Percentiles rank a stretch among this genome's conserved stretches.
phyloP scores from a whole-genome alignment of 805 yeast genomes.

The Kurtzmaniella cleridarum region DNA sequence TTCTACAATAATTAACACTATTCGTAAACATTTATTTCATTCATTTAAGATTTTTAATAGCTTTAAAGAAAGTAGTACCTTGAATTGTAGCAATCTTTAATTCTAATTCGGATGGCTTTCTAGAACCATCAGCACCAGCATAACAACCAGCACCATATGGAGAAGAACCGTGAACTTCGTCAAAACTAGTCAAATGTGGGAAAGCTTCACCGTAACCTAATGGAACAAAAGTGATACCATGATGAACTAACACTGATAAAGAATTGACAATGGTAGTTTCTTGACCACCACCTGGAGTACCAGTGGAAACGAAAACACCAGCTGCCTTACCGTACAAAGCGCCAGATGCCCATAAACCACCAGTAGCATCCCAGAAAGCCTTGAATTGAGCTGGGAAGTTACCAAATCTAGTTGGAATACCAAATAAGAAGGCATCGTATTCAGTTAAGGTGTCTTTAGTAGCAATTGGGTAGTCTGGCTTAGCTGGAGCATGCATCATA shows the following conservation, averaged over 20 bases:
- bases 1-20: too few species aligned
- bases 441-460: slow-evolving; percentile 49
- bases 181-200: slow-evolving; percentile 48
- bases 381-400: slow-evolving; percentile 72
- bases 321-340: slow-evolving; percentile 69
- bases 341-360: slow-evolving; percentile 75
- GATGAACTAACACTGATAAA: slow-evolving; percentile 65
- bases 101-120: slow-evolving; percentile 61
- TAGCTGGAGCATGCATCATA: slow-evolving; percentile 56
- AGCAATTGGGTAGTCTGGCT: slow-evolving; percentile 51
- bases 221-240: slow-evolving; percentile 77
- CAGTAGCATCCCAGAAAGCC: slow-evolving; percentile 73
- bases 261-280: slow-evolving; percentile 65
- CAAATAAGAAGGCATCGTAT: slow-evolving; percentile 80
- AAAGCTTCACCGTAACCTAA: slow-evolving; percentile 62
- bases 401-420: slow-evolving; percentile 85
- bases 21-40: neutral
- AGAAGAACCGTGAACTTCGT: slow-evolving; percentile 73
- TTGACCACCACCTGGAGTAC: slow-evolving; percentile 79
- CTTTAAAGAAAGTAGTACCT: slow-evolving; percentile 53
- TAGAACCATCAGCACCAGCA: slow-evolving; percentile 75
- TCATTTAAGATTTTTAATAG: slow-evolving; percentile 19
- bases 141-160: slow-evolving; percentile 85
- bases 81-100: slow-evolving; percentile 57
- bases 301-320: slow-evolving; percentile 68